A percentile compares a stretch with the other conserved stretches of the same genome.
phyloP scores from a whole-genome alignment of 2,329 filamentous ascomycete species.

The Plectosphaerella cucumerina region DNA sequence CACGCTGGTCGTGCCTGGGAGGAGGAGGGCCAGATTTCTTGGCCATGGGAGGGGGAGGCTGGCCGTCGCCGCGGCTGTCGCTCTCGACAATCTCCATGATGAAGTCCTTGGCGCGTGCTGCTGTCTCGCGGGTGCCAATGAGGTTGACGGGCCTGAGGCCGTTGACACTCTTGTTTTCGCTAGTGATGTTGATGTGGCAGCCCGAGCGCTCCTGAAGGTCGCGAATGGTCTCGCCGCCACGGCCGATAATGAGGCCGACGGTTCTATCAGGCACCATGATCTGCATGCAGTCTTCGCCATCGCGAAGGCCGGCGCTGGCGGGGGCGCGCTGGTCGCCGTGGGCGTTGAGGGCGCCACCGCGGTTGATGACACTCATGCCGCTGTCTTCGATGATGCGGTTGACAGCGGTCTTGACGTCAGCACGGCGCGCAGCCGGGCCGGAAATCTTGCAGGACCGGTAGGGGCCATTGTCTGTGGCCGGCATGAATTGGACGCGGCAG shows the following conservation, averaged over 20 bases:
- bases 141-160: conserved; percentile 86
- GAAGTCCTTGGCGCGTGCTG: conserved; percentile 74
- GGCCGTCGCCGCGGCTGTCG: conserved; percentile 62
- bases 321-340: conserved; percentile 25
- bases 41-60: conserved; percentile 17
- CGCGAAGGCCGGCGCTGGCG: conserved; percentile 50
- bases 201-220: conserved; percentile 87
- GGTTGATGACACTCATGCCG: conserved; percentile 44
- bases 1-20: conserved; percentile 26
- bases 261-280: conserved; percentile 95
- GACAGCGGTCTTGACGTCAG: conserved; percentile 77
- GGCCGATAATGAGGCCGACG: conserved; percentile 89
- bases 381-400: conserved; percentile 86
- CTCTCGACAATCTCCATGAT: conserved; percentile 95
- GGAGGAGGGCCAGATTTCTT: conserved; percentile 20
- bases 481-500: conserved; percentile 84
- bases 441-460: conserved; percentile 84
- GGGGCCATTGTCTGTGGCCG: conserved; percentile 67
- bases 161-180: conserved; percentile 88
- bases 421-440: conserved; percentile 66
- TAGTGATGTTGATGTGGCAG: conserved; percentile 95
- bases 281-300: conserved; percentile 81
- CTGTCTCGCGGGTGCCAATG: conserved; percentile 72
- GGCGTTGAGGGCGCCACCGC: conserved; percentile 34
- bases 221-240: conserved; percentile 87